phyloP scores from a whole-genome alignment of 2,329 filamentous ascomycete genomes.

The Colletotrichum eleusines region DNA sequence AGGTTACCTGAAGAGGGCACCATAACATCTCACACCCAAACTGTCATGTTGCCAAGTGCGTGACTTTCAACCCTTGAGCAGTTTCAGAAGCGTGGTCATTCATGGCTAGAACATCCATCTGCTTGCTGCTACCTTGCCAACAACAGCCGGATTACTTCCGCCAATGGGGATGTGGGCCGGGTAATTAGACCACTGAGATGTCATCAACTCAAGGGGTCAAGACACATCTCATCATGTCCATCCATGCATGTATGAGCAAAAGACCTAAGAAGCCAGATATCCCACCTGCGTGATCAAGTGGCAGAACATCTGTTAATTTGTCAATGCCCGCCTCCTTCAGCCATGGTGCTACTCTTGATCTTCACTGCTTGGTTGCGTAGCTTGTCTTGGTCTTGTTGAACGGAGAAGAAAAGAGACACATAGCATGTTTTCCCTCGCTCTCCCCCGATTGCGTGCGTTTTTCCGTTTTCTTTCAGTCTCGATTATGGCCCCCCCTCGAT shows the following conservation, averaged over 20 bases:
- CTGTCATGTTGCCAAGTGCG: not conserved
- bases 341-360: not conserved
- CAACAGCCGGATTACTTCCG: not conserved
- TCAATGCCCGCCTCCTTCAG: not conserved
- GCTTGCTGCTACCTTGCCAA: not conserved
- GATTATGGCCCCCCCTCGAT: not conserved
- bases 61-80: not conserved
- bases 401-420: not conserved
- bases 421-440: not conserved
- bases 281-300: not conserved
- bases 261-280: not conserved
- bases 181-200: not conserved
- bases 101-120: not conserved
- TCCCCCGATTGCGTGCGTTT: not conserved
- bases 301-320: not conserved
- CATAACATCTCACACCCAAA: not conserved
- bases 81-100: not conserved
- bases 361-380: no score
- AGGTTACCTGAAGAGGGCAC: conserved; percentile 34
- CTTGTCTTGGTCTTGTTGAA: not conserved
- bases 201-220: not conserved
- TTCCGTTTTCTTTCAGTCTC: not conserved
- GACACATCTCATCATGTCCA: not conserved
- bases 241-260: not conserved
- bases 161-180: not conserved